Base-by-base conservation (phyloP, 2,329 filamentous ascomycete species). In the Fusarium sp. region DNA sequence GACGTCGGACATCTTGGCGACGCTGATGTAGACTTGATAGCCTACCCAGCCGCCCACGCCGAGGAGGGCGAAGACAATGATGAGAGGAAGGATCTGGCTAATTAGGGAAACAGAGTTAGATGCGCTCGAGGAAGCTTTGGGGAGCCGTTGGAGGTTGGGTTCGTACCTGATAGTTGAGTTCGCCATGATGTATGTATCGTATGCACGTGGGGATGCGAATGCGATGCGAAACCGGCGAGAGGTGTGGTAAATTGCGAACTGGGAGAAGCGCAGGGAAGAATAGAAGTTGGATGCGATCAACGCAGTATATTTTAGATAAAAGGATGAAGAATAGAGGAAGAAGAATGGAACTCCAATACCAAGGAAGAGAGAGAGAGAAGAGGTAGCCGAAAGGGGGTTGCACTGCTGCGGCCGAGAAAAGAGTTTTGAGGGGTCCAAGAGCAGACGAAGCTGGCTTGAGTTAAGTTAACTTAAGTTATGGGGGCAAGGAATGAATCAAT, bases 21-120 rank as follows among this genome's bases (percentile, higher is more conserved):
- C 84, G 80, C 89, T 89, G 58, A 91, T 80, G 80, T 92, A 94
- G 78, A 94, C 86, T 65, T 92, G 90, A 80, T 93, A 94, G 65
- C 87, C 86, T 62, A 94, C 83, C 81, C 88, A 93, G 60, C 84
- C 90, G 47, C 86, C 78, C 58, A 82, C 85, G 67, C 80, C 85
- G 29, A 92, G 77, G 75, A 93, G 83, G 66, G 91, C 84, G 74
- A 93, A 82, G 60, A 92, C 65, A 84, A 93, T 83, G 60, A 92
- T 60, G 49, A 94, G 86, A 8, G 92, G 92, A 29, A 93, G 73
- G 40, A 94, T 79, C 76, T 91, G 84, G 67, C 87, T 89, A 70
- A n/a, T 20, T 18, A 6, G 5, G 6, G 13, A 3, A 51, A 12
- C 20, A n/a, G 40, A 25, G 57, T 57, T 51, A 27, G 47, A 25